These are phyloP conservation scores for Arabidopsis hybrid DNA, from an alignment of 441 rosid genomes.

Conservation along the genomic window DNA sequence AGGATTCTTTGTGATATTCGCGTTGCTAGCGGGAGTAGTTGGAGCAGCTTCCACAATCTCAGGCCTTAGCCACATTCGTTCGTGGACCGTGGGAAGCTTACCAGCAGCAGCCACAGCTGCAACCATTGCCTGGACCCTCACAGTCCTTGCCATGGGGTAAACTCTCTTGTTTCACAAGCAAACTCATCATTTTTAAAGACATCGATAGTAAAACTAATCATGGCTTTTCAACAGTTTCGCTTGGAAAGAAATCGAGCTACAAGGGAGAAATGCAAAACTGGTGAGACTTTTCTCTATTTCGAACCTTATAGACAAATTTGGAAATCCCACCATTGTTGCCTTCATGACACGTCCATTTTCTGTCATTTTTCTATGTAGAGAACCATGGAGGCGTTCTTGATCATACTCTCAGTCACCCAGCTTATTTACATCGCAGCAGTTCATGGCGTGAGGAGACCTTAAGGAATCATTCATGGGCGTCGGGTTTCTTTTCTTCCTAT, in stretches of 20 bases:
- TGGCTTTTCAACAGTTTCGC: conserved; percentile 61
- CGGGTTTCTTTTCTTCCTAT: conserved; percentile 11
- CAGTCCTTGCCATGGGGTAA: conserved; percentile 93
- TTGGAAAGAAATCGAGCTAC: conserved; percentile 85
- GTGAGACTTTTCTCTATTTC: conserved; percentile 50
- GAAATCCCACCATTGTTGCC: background rate
- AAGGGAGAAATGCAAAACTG: conserved; percentile 72
- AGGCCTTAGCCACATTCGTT: conserved; percentile 72
- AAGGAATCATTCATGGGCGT: conserved; percentile 12
- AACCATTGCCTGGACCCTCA: conserved; percentile 87
- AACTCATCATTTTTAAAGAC: conserved; percentile 4
- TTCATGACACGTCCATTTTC: conserved; percentile 15
- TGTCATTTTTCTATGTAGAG: conserved; percentile 57
- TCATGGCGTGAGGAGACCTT: conserved; percentile 54
- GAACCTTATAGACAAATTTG: background rate
- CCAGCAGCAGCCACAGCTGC: conserved; percentile 81
- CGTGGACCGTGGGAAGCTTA: conserved; percentile 67
- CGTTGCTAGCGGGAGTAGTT: conserved; percentile 86
- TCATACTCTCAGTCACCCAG: conserved; percentile 89
- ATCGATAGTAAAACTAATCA: conserved; percentile 19
- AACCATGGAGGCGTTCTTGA: conserved; percentile 97
- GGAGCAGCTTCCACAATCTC: conserved; percentile 79
- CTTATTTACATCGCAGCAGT: conserved; percentile 81
- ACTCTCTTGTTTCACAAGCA: conserved; percentile 1
- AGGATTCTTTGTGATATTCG: conserved; percentile 83